phyloP scores from a whole-genome alignment of 1,139 yeast species.

The Kodamaea ohmeri region DNA sequence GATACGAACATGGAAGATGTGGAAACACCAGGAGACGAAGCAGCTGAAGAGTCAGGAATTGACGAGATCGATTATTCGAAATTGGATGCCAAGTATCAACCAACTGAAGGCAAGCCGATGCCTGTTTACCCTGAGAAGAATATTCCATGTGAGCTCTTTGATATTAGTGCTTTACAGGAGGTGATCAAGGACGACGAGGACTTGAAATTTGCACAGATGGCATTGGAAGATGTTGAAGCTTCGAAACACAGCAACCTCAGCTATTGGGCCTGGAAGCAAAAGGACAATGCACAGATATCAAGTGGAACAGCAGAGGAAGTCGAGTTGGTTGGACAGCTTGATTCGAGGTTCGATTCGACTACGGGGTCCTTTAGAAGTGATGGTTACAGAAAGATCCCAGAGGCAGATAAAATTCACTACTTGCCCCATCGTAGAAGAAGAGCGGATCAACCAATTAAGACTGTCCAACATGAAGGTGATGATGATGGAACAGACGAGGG shows the following conservation, averaged over 20 bases:
- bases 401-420: constrained; percentile 68
- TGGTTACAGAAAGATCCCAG: constrained; percentile 74
- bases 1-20: constrained; percentile 6
- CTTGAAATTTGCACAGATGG: constrained; percentile 47
- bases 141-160: constrained; percentile 29
- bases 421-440: constrained; percentile 67
- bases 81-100: constrained; percentile 42
- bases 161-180: constrained; percentile 51
- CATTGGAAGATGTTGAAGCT: constrained; percentile 31
- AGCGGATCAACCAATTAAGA: constrained; percentile 52
- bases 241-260: constrained; percentile 21
- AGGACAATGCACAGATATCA: constrained; percentile 27
- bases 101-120: constrained; percentile 42
- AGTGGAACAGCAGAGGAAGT: constrained; percentile 28
- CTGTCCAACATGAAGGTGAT: constrained; percentile 57
- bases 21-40: constrained; percentile 9
- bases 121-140: constrained; percentile 51
- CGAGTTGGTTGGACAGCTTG: constrained; percentile 33
- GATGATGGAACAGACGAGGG: constrained; percentile 27
- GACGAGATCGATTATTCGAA: constrained; percentile 24
- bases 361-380: constrained; percentile 71
- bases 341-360: constrained; percentile 38
- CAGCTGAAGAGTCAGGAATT: constrained; percentile 11
- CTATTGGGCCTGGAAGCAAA: constrained; percentile 70
- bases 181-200: constrained; percentile 76